phyloP scores from a whole-genome alignment of 306 rosid species.

The Luffa acutangula region DNA sequence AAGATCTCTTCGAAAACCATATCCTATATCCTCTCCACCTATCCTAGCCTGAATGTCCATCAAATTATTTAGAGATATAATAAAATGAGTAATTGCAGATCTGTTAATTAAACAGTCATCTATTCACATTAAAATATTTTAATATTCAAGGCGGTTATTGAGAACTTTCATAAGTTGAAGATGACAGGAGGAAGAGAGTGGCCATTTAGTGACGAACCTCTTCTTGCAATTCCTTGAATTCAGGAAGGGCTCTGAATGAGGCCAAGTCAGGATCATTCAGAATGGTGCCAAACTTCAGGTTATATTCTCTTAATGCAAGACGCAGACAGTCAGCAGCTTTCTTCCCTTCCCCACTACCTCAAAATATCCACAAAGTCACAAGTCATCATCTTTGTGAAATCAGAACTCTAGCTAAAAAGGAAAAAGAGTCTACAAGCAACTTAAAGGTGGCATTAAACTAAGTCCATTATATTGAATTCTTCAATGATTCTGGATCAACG shows the following conservation, averaged over 20 bases:
- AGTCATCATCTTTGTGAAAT: slow-evolving; percentile 15
- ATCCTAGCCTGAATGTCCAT: slow-evolving; percentile 63
- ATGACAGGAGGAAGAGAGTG: background rate
- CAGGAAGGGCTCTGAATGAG: slow-evolving; percentile 91
- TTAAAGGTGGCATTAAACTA: background rate
- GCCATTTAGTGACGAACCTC: slow-evolving; percentile 49
- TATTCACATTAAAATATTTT: background rate
- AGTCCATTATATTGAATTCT: background rate
- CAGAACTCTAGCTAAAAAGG: background rate
- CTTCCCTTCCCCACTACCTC: slow-evolving; percentile 91
- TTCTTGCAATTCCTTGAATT: slow-evolving; percentile 85
- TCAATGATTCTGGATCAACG: background rate
- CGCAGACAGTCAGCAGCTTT: slow-evolving; percentile 87
- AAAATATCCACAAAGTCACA: slow-evolving; percentile 25
- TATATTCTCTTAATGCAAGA: slow-evolving; percentile 72
- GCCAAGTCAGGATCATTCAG: slow-evolving; percentile 97
- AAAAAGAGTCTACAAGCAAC: background rate
- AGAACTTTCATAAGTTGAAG: slow-evolving; percentile 1
- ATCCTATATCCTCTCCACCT: slow-evolving; percentile 97
- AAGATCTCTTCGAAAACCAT: slow-evolving; percentile 87
- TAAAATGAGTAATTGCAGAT: background rate
- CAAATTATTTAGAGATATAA: background rate
- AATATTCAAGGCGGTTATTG: background rate
- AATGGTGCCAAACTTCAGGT: slow-evolving; percentile 85
- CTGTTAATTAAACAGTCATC: background rate